phyloP scores from a whole-genome alignment of 306 rosid genomes.

The Coriaria nepalensis region DNA sequence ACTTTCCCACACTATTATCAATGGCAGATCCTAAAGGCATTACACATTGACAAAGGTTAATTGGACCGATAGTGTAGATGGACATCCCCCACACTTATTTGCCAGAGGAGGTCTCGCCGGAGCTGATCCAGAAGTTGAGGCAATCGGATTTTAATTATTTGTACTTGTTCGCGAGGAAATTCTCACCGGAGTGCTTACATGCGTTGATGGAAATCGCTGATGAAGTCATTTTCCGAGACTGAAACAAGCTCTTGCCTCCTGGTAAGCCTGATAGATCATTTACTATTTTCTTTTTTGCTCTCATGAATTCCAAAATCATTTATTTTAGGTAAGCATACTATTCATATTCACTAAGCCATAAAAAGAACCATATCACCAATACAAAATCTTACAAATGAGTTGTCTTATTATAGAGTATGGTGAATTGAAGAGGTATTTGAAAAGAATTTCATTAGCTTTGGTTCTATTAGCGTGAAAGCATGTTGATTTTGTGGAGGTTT shows the following conservation, averaged over 20 bases:
- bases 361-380: no score
- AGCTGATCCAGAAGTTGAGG: constrained; percentile 28
- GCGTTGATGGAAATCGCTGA: constrained; percentile 40
- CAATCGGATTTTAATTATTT: constrained; percentile 29
- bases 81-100: constrained; percentile 44
- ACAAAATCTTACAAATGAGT: no score
- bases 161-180: constrained; percentile 46
- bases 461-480: no score
- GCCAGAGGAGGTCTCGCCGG: constrained; percentile 33
- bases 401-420: no score
- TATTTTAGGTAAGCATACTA: no score
- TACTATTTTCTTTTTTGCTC: no score
- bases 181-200: constrained; percentile 35
- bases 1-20: constrained; percentile 49
- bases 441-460: no score
- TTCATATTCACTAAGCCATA: no score
- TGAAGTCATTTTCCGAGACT: constrained; percentile 42
- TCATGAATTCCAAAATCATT: no score
- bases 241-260: not conserved
- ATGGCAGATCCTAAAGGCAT: constrained; percentile 43
- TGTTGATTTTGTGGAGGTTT: no score
- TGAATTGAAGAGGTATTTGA: no score
- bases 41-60: constrained; percentile 56
- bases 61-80: constrained; percentile 53
- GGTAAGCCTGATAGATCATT: not conserved